Percentiles rank a stretch among this genome's conserved stretches.
phyloP scores from a whole-genome alignment of 495 filamentous ascomycete species.

The Podospora pseudoanserina region DNA sequence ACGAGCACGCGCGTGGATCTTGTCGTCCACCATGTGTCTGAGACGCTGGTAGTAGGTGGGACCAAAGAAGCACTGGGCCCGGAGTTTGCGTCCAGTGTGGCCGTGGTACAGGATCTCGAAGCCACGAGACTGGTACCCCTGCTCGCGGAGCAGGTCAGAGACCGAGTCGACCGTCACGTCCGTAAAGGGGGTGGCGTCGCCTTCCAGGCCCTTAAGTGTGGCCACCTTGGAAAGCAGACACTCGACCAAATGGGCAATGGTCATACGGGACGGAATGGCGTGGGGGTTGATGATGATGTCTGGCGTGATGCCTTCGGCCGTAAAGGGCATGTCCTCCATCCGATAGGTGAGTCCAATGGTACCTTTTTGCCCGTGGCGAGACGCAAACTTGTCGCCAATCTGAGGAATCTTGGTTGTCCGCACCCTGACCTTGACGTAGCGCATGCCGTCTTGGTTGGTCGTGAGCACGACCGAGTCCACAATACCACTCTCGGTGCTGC shows the following conservation, averaged over 20 bases:
- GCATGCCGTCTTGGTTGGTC: slow-evolving; percentile 83
- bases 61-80: slow-evolving; percentile 92
- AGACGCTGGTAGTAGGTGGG: slow-evolving; percentile 99
- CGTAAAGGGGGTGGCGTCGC: slow-evolving; percentile 96
- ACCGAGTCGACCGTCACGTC: slow-evolving; percentile 94
- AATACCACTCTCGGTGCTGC: slow-evolving; percentile 94
- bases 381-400: slow-evolving; percentile 99
- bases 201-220: slow-evolving; percentile 83
- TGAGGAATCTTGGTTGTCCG: slow-evolving; percentile 96
- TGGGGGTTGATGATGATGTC: slow-evolving; percentile 99
- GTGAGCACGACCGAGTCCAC: slow-evolving; percentile 90
- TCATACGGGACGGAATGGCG: slow-evolving; percentile 99
- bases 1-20: slow-evolving; percentile 95
- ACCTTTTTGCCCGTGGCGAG: slow-evolving; percentile 98
- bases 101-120: slow-evolving; percentile 99
- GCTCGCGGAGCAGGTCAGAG: slow-evolving; percentile 81
- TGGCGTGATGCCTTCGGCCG: slow-evolving; percentile 81
- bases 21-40: slow-evolving; percentile 99
- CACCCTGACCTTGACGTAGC: slow-evolving; percentile 95
- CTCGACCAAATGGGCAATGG: slow-evolving; percentile 99
- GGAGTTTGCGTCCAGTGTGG: slow-evolving; percentile 88
- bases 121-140: slow-evolving; percentile 93
- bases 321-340: slow-evolving; percentile 99
- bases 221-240: slow-evolving; percentile 95
- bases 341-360: slow-evolving; percentile 98